Conservation (phyloP, 768 basidiomycete species). For the Boletus reticuloceps region DNA sequence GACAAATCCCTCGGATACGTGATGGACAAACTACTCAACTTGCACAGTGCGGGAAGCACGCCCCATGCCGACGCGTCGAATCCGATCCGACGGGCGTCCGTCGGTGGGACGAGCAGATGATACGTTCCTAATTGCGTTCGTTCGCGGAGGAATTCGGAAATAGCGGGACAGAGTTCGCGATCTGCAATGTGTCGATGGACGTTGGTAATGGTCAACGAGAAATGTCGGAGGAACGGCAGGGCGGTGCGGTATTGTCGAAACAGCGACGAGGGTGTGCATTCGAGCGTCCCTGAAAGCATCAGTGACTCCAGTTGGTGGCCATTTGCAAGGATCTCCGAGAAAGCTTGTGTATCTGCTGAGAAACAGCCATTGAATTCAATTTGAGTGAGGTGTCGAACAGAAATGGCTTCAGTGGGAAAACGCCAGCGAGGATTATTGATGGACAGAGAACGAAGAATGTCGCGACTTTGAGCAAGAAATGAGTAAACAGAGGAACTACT, state of each 20-base stretch:
- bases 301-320: conserved; percentile 66
- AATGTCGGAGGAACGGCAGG: conserved; percentile 65
- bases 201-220: conserved; percentile 50
- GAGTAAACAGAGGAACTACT: conserved; percentile 37
- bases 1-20: conserved; percentile 64
- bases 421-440: conserved; percentile 55
- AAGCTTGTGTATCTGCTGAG: conserved; percentile 45
- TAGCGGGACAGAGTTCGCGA: conserved; percentile 64
- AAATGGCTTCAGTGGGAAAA: conserved; percentile 52
- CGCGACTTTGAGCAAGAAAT: conserved; percentile 53
- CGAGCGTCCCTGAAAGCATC: conserved; percentile 51
- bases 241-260: conserved; percentile 44
- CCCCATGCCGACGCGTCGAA: conserved; percentile 74
- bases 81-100: conserved; percentile 52
- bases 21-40: conserved; percentile 54
- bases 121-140: conserved; percentile 52
- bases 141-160: conserved; percentile 63
- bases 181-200: conserved; percentile 47
- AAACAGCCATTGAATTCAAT: conserved; percentile 61
- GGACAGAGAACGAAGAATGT: conserved; percentile 50
- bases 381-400: conserved; percentile 61
- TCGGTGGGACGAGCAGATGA: conserved; percentile 42
- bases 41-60: conserved; percentile 56
- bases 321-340: conserved; percentile 57
- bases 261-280: conserved; percentile 47